Percentiles rank a stretch among this genome's conserved stretches.
Evolutionary conservation across 805 yeast species (phyloP).

Genomic region (Candida ulmi): DNA sequence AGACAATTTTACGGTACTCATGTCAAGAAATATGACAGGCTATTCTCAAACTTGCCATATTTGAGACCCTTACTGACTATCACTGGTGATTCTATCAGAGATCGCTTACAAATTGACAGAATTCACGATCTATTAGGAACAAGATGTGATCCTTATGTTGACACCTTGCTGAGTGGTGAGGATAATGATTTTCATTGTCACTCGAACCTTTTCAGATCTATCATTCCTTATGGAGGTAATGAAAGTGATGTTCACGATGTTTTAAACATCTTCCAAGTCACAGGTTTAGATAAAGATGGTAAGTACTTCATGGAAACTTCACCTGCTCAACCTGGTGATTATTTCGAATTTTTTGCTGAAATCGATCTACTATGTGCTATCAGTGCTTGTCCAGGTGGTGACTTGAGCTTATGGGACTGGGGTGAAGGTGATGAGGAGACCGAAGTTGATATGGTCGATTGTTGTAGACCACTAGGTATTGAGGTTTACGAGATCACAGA

Average conservation of each 20-base stretch:
- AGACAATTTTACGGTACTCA: constrained; percentile 62
- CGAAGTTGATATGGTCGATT: constrained; percentile 47
- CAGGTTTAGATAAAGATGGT: constrained; percentile 60
- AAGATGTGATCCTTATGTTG: constrained; percentile 66
- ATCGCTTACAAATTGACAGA: constrained; percentile 58
- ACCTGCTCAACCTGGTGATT: constrained; percentile 54
- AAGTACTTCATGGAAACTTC: constrained; percentile 69
- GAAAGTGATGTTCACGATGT: constrained; percentile 69
- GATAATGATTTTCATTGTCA: constrained; percentile 66
- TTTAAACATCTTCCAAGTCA: constrained; percentile 62
- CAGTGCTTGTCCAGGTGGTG: constrained; percentile 69
- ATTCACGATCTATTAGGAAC: constrained; percentile 65
- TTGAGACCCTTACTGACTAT: constrained; percentile 60
- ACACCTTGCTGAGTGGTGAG: constrained; percentile 55
- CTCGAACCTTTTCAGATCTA: constrained; percentile 55
- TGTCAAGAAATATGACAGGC: constrained; percentile 53
- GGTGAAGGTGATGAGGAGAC: constrained; percentile 48
- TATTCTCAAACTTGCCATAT: constrained; percentile 65
- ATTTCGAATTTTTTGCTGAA: constrained; percentile 64
- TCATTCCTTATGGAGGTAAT: constrained; percentile 53
- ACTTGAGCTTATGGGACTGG: constrained; percentile 66
- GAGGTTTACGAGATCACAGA: constrained; percentile 55
- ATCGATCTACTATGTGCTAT: constrained; percentile 59
- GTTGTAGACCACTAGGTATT: constrained; percentile 58
- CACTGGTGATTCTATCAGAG: constrained; percentile 53